A percentile compares a stretch with the other conserved stretches of the same genome.
Evolutionary conservation across 129 eudicot species (phyloP).

Genomic region (Flaveria sonorensis): DNA sequence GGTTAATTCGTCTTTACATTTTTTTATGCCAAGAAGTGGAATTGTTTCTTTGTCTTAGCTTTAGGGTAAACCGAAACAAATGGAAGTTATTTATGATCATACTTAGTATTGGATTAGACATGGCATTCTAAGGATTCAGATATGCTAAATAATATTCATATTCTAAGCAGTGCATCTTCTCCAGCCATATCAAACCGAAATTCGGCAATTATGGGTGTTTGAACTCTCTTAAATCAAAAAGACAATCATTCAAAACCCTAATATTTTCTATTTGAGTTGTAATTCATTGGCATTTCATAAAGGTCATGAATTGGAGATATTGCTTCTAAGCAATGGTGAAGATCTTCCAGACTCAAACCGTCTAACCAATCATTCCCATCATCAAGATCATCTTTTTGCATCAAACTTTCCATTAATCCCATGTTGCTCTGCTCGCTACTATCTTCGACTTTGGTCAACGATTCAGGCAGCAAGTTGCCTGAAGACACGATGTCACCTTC

Average conservation of each 20-base stretch:
- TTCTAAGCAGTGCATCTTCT: neutral
- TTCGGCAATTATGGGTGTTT: neutral
- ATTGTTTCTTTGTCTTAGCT: neutral
- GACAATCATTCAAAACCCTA: neutral
- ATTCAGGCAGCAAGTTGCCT: neutral
- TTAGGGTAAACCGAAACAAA: neutral
- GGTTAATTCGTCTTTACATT: no score
- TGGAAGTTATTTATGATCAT: neutral
- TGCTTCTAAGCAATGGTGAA: conserved; percentile 28
- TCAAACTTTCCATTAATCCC: neutral
- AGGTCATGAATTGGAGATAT: conserved; percentile 32
- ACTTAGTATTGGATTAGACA: neutral
- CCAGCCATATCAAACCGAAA: neutral
- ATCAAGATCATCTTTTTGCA: conserved; percentile 1
- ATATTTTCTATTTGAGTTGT: conserved; percentile 14
- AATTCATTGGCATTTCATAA: conserved; percentile 19
- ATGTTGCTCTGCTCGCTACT: conserved; percentile 4
- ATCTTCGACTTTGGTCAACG: neutral
- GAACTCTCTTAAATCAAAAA: neutral
- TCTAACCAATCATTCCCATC: conserved; percentile 37
- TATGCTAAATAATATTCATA: neutral
- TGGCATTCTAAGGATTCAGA: neutral
- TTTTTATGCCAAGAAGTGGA: neutral
- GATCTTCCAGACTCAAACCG: conserved; percentile 35
- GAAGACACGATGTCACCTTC: conserved; percentile 6